Evolutionary conservation across 2,329 filamentous ascomycete species (phyloP), one percentile per base, ranked within the genome.

Genomic region (Colletotrichum eleusines): DNA sequence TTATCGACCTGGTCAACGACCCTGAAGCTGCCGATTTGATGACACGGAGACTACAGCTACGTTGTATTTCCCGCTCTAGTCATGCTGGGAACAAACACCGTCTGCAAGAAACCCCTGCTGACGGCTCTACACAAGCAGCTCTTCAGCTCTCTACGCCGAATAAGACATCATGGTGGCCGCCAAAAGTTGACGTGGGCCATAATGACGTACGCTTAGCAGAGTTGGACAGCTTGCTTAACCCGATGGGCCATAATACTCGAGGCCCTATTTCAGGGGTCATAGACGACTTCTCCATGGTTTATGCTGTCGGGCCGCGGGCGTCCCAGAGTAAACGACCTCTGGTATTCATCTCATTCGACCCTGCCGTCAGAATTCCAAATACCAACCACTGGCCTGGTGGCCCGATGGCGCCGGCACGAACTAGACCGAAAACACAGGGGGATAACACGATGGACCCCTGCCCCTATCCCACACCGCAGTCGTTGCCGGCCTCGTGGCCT

Each of bases 1-100:
- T 89, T 74, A 64, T 92, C 6, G 90, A 92, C 73, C 76, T 92
- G 0, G 85, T 91, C 7, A 83, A 90, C 72, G 84, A 88, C 71
- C 79, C 84, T 3, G 59, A 77, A 81, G 77, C 40, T 26, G 14
- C 48, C 20, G 72, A 76, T 1, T 69, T 73, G 3, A 74, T 77
- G n/a, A 72, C 77, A 5, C 80, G 79, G 61, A 72, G 81, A 23
- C 78, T 89, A 16, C 83, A 85, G 5, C 79, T 92, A 5, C 83
- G 86, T 33, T 57, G 68, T 11, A 70, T 63, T 26, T 66, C 61
- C 62, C 66, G 69, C 20, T 57, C 28, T 14, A 28, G 20, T 31
- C 55, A 42, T 6, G 23, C 46, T 20, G 40, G 54, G 18, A 59
- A 31, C 18, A 23, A 26, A 35, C 55, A 20, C n/a, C 6, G 26